Evolutionary conservation across 495 filamentous ascomycete species (phyloP).

Genomic region (Tuber melanosporum): DNA sequence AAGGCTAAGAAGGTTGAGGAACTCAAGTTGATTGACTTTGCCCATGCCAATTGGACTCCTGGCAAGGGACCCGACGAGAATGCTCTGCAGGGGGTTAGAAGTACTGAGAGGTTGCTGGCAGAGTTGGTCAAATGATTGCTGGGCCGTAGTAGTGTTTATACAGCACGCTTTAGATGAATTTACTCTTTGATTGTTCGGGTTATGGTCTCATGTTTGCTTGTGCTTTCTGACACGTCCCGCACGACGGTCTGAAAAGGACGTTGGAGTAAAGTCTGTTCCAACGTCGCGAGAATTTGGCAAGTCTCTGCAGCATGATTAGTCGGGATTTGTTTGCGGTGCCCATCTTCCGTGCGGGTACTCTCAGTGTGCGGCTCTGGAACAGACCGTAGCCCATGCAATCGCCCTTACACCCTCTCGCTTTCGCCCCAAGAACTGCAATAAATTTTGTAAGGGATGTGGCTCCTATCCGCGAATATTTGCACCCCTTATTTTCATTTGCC

Average conservation of each 20-base stretch:
- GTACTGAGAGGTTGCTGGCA: slow-evolving; percentile 62
- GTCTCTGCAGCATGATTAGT: too few species aligned
- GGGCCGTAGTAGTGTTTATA: not conserved
- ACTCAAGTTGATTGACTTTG: slow-evolving; percentile 93
- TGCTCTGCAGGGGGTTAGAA: slow-evolving; percentile 65
- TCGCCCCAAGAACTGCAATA: not conserved
- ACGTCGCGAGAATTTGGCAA: too few species aligned
- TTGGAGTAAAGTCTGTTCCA: not conserved
- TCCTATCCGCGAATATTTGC: not conserved
- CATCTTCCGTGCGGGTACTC: too few species aligned
- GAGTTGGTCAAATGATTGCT: slow-evolving; percentile 48
- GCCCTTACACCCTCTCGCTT: not conserved
- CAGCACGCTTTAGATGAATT: not conserved
- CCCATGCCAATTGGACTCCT: slow-evolving; percentile 81
- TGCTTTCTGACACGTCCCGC: not conserved
- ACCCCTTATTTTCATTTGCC: not conserved
- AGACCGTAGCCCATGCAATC: not conserved
- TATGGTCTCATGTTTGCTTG: not conserved
- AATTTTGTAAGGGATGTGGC: not conserved
- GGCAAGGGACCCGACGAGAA: slow-evolving; percentile 87
- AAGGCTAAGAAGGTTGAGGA: slow-evolving; percentile 66
- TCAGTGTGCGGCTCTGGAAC: too few species aligned
- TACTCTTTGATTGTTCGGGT: not conserved
- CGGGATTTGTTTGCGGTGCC: too few species aligned
- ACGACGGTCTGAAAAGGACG: not conserved